Base-by-base conservation (phyloP, 2,329 filamentous ascomycete genomes). In the Didymella segeticola region DNA sequence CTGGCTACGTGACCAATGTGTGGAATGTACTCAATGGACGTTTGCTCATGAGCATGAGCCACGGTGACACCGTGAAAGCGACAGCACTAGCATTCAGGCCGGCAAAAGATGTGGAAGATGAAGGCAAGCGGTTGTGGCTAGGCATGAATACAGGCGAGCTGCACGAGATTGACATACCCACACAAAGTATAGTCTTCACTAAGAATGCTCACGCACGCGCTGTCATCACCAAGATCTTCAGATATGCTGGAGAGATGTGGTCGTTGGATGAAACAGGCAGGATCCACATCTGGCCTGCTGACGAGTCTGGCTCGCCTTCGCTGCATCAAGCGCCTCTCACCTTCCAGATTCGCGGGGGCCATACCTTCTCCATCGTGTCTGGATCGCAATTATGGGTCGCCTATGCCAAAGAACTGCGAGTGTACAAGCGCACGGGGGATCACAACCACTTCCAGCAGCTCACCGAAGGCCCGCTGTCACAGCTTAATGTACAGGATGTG, bases 181-280 rank as follows among this genome's bases (percentile, higher is more conserved):
- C 86, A 0, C 88, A 93, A 68, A 85, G 83, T 29, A 81, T 96
- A 38, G 80, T 90, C 12, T 80, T 83, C 23, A 89, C 83, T 15
- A 90, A 89, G 64, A 86, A 82, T 43, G 89, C 90, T 2, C 95
- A 98, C 66, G 86, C 87, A 7, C 86, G 90, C 34, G 83, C 86
- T 57, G 90, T 96, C 63, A 84, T 99, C 43, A 84, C 90, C 59
- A 91, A 87, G 64, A 96, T 99, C 34, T 89, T 91, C 69, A 86
- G 95, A 31, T 89, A 96, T 72, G 88, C 86, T 58, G 91, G 91
- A 62, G 90, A 97, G 67, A 85, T 99, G 72, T 99, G 95, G 95
- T 93, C 93, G 0, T 75, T 99, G 41, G 95, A 98, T 70, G 93
- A 97, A 60, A 86, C 89, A 39, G 95, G 95, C 10, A 90, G 89